These are phyloP conservation scores for Tylopilus subfusipes DNA, from an alignment of 768 basidiomycete species.

Conservation along the genomic window DNA sequence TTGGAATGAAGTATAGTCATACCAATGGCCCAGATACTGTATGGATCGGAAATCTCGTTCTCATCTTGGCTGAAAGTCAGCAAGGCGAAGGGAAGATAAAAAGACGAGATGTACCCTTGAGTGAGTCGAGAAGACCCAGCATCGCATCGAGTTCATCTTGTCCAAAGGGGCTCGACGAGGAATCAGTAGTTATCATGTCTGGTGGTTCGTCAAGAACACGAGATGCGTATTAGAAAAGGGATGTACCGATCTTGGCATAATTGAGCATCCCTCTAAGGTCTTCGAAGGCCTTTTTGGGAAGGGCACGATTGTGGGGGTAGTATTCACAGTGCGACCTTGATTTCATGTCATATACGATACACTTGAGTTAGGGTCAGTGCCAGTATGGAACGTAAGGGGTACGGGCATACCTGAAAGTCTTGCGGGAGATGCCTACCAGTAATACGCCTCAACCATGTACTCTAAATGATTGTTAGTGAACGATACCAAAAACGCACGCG, in stretches of 20 bases:
- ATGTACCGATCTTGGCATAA: conserved; percentile 10
- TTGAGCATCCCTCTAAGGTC: conserved; percentile 17
- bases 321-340: conserved; percentile 18
- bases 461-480: conserved; percentile 2
- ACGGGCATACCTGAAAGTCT: not conserved
- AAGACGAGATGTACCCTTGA: conserved; percentile 2
- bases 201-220: not conserved
- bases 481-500: not conserved
- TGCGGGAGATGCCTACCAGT: conserved; percentile 8
- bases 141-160: conserved; percentile 13
- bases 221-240: not conserved
- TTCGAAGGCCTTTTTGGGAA: conserved; percentile 4
- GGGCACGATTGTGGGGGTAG: conserved; percentile 5
- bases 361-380: not conserved
- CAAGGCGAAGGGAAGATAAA: not conserved
- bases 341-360: not conserved
- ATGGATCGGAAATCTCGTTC: not conserved
- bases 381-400: not conserved
- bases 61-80: conserved; percentile 3
- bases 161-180: conserved; percentile 15
- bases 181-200: conserved; percentile 18
- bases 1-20: not conserved
- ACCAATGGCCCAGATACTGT: conserved; percentile 15
- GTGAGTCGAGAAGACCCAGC: conserved; percentile 12
- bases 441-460: conserved; percentile 11